phyloP scores from a whole-genome alignment of 139 green algal species.

The Picochlorum sp. region DNA sequence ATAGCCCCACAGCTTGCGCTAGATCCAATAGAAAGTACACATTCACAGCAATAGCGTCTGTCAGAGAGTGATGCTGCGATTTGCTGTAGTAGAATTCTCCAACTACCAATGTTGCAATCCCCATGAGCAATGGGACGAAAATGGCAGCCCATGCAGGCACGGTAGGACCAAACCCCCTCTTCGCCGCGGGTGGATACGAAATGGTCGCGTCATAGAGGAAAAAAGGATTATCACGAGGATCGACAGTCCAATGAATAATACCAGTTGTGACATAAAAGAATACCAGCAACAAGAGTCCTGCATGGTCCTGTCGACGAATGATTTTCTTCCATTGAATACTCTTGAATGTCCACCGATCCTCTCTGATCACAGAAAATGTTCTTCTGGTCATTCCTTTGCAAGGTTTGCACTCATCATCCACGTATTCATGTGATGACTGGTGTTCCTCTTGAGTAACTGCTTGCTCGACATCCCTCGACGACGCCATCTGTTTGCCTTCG shows the following conservation, averaged over 20 bases:
- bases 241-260: neutral
- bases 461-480: too few species aligned
- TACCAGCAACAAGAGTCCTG: neutral
- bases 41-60: slow-evolving; percentile 7
- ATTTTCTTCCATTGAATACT: slow-evolving; percentile 8
- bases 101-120: slow-evolving; percentile 11
- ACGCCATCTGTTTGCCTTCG: too few species aligned
- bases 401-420: neutral
- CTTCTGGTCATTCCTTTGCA: neutral
- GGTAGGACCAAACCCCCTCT: neutral
- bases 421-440: neutral
- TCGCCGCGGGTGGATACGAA: neutral
- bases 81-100: slow-evolving; percentile 18
- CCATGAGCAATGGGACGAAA: slow-evolving; percentile 23
- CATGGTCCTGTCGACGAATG: slow-evolving; percentile 5
- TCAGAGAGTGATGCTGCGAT: slow-evolving; percentile 12
- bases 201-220: slow-evolving; percentile 1
- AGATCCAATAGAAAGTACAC: slow-evolving; percentile 27
- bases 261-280: neutral
- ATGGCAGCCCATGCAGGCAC: slow-evolving; percentile 14
- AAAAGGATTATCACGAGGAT: neutral
- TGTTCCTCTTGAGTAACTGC: too few species aligned
- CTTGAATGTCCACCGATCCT: neutral
- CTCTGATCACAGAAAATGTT: neutral
- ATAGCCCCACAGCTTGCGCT: neutral